Conservation (phyloP, 208 protist genomes). For the Acanthamoeba culbertsoni region DNA sequence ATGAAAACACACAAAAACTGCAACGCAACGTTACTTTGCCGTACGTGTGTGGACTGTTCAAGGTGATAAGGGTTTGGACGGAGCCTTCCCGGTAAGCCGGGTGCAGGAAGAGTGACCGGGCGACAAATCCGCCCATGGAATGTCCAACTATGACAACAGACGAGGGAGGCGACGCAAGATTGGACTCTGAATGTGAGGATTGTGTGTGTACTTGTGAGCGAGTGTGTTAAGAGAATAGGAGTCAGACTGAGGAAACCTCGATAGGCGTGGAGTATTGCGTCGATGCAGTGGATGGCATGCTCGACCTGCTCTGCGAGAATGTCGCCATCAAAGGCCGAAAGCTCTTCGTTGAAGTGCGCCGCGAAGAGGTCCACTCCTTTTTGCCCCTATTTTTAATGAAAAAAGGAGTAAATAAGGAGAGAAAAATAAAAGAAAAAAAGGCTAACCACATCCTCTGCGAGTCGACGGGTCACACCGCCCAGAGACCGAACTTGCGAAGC, state of each 20-base stretch:
- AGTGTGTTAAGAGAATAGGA: too few species aligned
- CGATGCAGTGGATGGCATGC: slow-evolving; percentile 14
- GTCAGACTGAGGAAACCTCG: background rate
- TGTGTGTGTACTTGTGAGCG: background rate
- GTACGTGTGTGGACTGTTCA: slow-evolving; percentile 40
- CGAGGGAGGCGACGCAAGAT: background rate
- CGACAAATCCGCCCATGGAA: slow-evolving; percentile 55
- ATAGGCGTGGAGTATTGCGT: background rate
- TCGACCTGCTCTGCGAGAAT: background rate
- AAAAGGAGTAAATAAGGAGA: background rate
- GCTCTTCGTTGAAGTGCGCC: slow-evolving; percentile 47
- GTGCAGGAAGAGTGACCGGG: background rate
- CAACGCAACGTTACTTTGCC: background rate
- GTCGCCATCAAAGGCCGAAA: slow-evolving; percentile 51
- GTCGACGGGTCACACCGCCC: background rate
- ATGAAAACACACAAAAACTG: background rate
- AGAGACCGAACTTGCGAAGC: slow-evolving; percentile 20
- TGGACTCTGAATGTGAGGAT: background rate
- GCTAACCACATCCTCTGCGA: background rate
- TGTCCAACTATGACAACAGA: slow-evolving; percentile 52
- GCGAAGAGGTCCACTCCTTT: slow-evolving; percentile 38
- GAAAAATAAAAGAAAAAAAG: background rate
- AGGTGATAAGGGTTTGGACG: slow-evolving; percentile 37
- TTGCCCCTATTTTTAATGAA: background rate
- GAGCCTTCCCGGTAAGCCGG: background rate